Percentiles rank a stretch among this genome's conserved stretches.
Conservation (phyloP, 2,329 filamentous ascomycete species). For the Daldinia sp. region DNA sequence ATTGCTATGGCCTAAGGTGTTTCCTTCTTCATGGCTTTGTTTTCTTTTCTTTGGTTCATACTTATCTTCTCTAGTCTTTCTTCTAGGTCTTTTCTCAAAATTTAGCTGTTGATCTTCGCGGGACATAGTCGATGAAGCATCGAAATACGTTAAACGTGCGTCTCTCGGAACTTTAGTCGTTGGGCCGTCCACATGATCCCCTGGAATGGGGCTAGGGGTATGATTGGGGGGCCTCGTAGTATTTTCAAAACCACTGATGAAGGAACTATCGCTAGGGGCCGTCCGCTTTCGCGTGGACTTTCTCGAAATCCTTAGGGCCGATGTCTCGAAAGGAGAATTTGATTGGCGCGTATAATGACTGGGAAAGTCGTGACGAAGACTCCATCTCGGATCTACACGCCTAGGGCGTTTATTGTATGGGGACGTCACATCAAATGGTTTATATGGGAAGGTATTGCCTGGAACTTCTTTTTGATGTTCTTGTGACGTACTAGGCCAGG, state of each 20-base stretch:
- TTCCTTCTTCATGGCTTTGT: conserved; percentile 41
- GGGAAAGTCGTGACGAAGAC: conserved; percentile 38
- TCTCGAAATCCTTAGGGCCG: conserved; percentile 12
- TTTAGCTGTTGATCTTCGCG: conserved; percentile 10
- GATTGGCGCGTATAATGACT: conserved; percentile 22
- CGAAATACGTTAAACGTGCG: conserved; percentile 14
- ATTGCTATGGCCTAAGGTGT: conserved; percentile 10
- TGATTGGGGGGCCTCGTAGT: conserved; percentile 21
- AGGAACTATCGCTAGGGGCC: conserved; percentile 39
- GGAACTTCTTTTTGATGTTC: conserved; percentile 24
- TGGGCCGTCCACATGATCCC: conserved; percentile 17
- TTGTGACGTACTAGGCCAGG: conserved; percentile 24
- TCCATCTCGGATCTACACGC: conserved; percentile 40
- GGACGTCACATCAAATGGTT: conserved; percentile 12
- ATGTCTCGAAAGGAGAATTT: conserved; percentile 20
- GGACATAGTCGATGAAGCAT: conserved; percentile 34
- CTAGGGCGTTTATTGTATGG: conserved; percentile 31
- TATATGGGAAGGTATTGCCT: conserved; percentile 13
- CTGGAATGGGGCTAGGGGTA: conserved; percentile 1
- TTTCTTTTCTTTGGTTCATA: conserved; percentile 55
- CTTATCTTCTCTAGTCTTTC: conserved; percentile 64
- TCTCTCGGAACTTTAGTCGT: conserved; percentile 17
- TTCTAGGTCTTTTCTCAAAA: conserved; percentile 61
- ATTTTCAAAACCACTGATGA: conserved; percentile 39
- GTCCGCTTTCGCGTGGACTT: conserved; percentile 36